These are phyloP conservation scores for Diaporthe capsici DNA, from an alignment of 2,329 filamentous ascomycete species.

Conservation along the genomic window DNA sequence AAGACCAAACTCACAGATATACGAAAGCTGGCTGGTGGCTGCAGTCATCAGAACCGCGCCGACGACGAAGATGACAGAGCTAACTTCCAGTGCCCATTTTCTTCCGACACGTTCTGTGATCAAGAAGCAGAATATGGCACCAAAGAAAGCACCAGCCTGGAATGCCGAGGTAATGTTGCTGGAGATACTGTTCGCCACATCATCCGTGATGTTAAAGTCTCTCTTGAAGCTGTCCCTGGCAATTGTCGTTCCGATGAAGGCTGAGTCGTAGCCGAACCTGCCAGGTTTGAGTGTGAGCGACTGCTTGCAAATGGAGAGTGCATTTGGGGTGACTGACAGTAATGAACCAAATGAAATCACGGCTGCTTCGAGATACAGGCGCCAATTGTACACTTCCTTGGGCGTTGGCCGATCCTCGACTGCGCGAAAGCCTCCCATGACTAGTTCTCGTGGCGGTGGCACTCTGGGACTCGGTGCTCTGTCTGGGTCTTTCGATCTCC, in stretches of 20 bases:
- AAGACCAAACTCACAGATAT: constrained; percentile 61
- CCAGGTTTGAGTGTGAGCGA: constrained; percentile 30
- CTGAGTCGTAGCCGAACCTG: constrained; percentile 65
- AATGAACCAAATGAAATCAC: constrained; percentile 64
- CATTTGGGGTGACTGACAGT: constrained; percentile 48
- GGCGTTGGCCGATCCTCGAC: constrained; percentile 70
- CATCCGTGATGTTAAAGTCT: constrained; percentile 57
- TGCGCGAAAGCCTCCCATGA: constrained; percentile 31
- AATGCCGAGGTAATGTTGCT: constrained; percentile 64
- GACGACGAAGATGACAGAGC: constrained; percentile 59
- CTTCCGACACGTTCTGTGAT: constrained; percentile 64
- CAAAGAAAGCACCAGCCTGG: constrained; percentile 67
- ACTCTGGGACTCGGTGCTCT: not conserved
- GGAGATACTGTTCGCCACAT: constrained; percentile 55
- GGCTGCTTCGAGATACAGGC: constrained; percentile 61
- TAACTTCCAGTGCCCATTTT: constrained; percentile 63
- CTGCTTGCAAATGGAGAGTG: not conserved
- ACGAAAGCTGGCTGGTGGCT: constrained; percentile 56
- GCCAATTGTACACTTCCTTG: constrained; percentile 68
- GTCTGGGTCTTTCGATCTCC: not conserved
- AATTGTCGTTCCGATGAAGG: constrained; percentile 69
- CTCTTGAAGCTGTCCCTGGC: constrained; percentile 61
- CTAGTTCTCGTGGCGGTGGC: constrained; percentile 1
- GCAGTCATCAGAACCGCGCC: constrained; percentile 60
- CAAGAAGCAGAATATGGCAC: constrained; percentile 62